Percentiles rank a stretch among this genome's conserved stretches.
These are phyloP conservation scores for Talaromyces sp. DNA, from an alignment of 2,329 filamentous ascomycete genomes.

Conservation along the genomic window DNA sequence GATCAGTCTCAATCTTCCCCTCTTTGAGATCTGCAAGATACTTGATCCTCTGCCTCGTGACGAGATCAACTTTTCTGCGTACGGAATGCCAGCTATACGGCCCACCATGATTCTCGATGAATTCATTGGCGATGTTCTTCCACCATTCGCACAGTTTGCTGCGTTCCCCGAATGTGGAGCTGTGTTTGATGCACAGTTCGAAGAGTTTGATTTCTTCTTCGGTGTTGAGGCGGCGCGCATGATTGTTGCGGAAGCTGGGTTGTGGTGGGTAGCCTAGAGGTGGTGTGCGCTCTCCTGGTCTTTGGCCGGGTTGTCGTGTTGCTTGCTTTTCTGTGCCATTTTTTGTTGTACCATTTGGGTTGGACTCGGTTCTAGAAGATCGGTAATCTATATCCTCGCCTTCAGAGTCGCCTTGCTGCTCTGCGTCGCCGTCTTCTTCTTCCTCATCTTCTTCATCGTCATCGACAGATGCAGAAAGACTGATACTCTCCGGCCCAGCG, in stretches of 20 bases:
- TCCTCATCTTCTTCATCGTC: conserved; percentile 3
- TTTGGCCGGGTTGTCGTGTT: neutral
- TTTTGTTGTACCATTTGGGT: neutral
- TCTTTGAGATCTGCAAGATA: conserved; percentile 35
- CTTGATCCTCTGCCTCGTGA: conserved; percentile 41
- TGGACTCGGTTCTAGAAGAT: neutral
- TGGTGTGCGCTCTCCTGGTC: neutral
- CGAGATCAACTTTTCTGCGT: conserved; percentile 40
- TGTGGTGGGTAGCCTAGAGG: neutral
- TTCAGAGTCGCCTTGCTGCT: neutral
- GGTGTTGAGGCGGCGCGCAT: conserved; percentile 33
- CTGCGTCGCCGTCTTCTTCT: conserved; percentile 10
- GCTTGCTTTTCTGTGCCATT: neutral
- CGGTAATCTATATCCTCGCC: conserved; percentile 12
- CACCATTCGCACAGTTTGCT: conserved; percentile 44
- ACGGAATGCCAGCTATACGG: conserved; percentile 45
- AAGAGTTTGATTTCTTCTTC: conserved; percentile 40
- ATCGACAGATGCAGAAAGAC: neutral
- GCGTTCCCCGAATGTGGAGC: conserved; percentile 36
- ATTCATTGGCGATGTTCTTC: conserved; percentile 38
- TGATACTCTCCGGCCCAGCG: neutral
- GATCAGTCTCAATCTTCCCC: conserved; percentile 23
- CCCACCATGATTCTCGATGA: conserved; percentile 35
- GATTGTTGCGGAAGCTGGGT: neutral
- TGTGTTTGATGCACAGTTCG: conserved; percentile 39